Evolutionary conservation across 305 asterid genomes (phyloP), one percentile per base, ranked within the genome.

Genomic region (Stenogyne calaminthoides): DNA sequence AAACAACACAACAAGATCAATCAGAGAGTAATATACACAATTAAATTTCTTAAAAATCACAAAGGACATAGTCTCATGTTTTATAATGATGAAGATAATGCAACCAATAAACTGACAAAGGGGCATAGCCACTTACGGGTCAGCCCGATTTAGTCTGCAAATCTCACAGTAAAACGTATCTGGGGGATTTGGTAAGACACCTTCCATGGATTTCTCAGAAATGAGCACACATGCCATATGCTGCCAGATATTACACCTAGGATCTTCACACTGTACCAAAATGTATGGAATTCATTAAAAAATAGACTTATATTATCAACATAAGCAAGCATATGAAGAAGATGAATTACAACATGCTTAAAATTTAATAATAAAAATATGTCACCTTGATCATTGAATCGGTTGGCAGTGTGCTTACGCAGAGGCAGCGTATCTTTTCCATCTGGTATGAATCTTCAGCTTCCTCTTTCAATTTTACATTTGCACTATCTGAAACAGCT

Each of bases 71-170:
- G 55, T 58, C 42, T 9, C 44, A 72, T 71, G 29, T 36, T 44
- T 58, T 47, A 62, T 29, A 29, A 25, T 25, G 29, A 32, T 32
- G 36, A 32, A 56, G 19, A 64, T 22, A 63, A 78, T 64, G 69
- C 25, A 19, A 74, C 64, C 47, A 51, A 60, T 44, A 67, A 63
- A 67, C 16, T 69, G 65, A 75, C 15, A 25, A 25, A 27, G 54
- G 72, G 73, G 74, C 69, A 56, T 47, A 34, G 75, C 63, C 72
- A 89, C 99, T 89, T 87, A 95, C 99, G 99, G 99, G 70, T 95
- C 99, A 76, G 99, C 97, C 14, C 94, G 92, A 72, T 56, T 84
- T 74, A 95, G 82, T 80, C 99, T 89, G 80, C 99, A 95, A 64
- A 88, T 78, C 81, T 93, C 97, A 84, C 99, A 95, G 85, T 84